Base-by-base conservation (phyloP, 2,329 filamentous ascomycete species). In the Metarhizium brunneum region DNA sequence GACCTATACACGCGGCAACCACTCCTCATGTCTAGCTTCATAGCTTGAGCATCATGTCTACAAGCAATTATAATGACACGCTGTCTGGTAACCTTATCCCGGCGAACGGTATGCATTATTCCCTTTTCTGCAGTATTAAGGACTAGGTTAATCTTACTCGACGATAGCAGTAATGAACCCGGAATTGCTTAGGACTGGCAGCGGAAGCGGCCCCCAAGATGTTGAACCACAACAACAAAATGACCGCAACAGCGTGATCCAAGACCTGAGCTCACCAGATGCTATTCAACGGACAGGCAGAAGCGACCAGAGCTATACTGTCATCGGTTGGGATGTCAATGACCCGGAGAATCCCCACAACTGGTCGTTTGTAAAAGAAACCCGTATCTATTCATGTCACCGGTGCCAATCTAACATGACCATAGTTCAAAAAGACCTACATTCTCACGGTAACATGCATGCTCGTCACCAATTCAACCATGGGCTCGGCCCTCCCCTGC, bases 381-480 rank as follows among this genome's bases (percentile, higher is more conserved):
- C 52, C n/a, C 45, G 7, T 16, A 18, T 45, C 42, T 16, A 18
- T 13, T 11, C 42, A 16, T 7, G n/a, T 16, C 42, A 20, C 7
- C 10, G 11, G 25, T 10, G 6, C 42, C n/a, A 18, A 42, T 29
- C 49, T 47, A 36, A n/a, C 14, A 43, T 16, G 40, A 4, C 47
- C 13, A n/a, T 59, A 84, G 77, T 61, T 61, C 52, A 81, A 76
- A 62, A 88, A 87, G 64, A 60, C 69, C 1, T 69, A 72, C 47
- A 75, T 87, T 6, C 64, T 85, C 2, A 62, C 80, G 30, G 74
- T 80, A 1, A 78, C 79, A 2, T 82, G 84, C 70, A 66, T 79
- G 59, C 75, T 79, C 54, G 83, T 88, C 50, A 73, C 86, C 65
- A 89, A 89, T 66, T 83, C 79, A 35, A 88, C 85, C 7, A 81